A percentile compares a stretch with the other conserved stretches of the same genome.
phyloP scores from a whole-genome alignment of 192 early-diverging fungal species.

The Coemansia sp. region DNA sequence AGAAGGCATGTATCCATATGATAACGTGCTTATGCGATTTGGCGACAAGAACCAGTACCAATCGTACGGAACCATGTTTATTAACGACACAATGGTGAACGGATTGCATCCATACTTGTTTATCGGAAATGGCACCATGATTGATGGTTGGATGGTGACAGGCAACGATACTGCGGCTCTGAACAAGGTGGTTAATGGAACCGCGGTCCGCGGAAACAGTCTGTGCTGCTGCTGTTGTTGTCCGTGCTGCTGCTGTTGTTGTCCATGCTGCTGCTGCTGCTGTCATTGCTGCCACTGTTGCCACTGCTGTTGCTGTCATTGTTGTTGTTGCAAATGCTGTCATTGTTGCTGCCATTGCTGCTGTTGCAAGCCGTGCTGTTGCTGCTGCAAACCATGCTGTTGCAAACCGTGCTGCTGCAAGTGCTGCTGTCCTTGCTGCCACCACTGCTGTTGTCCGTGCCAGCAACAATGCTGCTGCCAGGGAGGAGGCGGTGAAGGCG shows the following conservation, averaged over 20 bases:
- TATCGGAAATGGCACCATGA: constrained; percentile 46
- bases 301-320: constrained; percentile 32
- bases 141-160: constrained; percentile 49
- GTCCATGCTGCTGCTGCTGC: constrained; percentile 28
- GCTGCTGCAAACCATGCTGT: constrained; percentile 46
- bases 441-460: constrained; percentile 23
- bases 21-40: constrained; percentile 43
- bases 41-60: constrained; percentile 44
- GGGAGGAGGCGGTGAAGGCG: constrained; percentile 20
- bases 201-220: constrained; percentile 32
- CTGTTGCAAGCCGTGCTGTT: constrained; percentile 48
- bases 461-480: constrained; percentile 13
- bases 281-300: constrained; percentile 31
- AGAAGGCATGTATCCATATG: constrained; percentile 46
- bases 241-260: constrained; percentile 27
- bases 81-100: constrained; percentile 46
- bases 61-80: constrained; percentile 51
- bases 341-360: constrained; percentile 53
- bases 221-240: constrained; percentile 29
- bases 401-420: constrained; percentile 41
- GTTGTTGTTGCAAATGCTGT: constrained; percentile 43
- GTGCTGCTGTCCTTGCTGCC: constrained; percentile 22
- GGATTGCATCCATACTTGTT: constrained; percentile 47
- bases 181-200: constrained; percentile 40
- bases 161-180: constrained; percentile 47